Conservation (phyloP, 805 yeast genomes). For the Kodamaea fukazawae region DNA sequence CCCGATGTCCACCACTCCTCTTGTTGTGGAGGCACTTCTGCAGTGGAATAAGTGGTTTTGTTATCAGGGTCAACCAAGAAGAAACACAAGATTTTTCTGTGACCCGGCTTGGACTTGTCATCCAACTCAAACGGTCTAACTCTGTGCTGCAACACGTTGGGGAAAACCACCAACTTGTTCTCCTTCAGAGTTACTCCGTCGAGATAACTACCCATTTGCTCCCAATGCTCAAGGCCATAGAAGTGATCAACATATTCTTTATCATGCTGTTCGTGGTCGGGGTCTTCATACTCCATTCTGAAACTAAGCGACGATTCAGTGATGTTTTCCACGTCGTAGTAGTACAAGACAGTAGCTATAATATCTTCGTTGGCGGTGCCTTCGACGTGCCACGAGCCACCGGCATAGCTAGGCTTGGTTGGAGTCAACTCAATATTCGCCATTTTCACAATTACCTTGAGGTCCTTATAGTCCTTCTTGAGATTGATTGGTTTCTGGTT, state of each 20-base stretch:
- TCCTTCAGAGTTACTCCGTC: conserved; percentile 27
- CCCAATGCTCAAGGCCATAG: conserved; percentile 32
- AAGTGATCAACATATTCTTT: conserved; percentile 18
- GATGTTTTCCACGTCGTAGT: conserved; percentile 41
- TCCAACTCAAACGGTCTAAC: conserved; percentile 37
- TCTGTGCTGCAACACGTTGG: conserved; percentile 38
- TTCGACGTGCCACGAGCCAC: conserved; percentile 46
- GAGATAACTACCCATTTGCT: conserved; percentile 18
- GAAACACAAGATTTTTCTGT: conserved; percentile 39
- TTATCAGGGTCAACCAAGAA: conserved; percentile 39
- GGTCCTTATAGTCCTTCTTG: conserved; percentile 13
- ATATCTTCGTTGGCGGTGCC: conserved; percentile 42
- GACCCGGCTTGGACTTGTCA: conserved; percentile 36
- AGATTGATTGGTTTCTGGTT: conserved; percentile 15
- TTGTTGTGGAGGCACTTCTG: conserved; percentile 39
- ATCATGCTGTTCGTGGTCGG: conserved; percentile 36
- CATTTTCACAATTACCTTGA: conserved; percentile 39
- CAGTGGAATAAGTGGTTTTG: conserved; percentile 24
- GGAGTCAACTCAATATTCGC: conserved; percentile 43
- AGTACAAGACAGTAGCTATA: conserved; percentile 40
- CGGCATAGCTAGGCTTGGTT: conserved; percentile 34
- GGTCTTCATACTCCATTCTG: conserved; percentile 28
- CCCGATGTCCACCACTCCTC: conserved; percentile 29
- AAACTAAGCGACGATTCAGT: conserved; percentile 32
- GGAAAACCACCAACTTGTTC: conserved; percentile 34